A percentile compares a stretch with the other conserved stretches of the same genome.
These are phyloP conservation scores for Ophiostoma australiae DNA, from an alignment of 2,329 filamentous ascomycete genomes.

Conservation along the genomic window DNA sequence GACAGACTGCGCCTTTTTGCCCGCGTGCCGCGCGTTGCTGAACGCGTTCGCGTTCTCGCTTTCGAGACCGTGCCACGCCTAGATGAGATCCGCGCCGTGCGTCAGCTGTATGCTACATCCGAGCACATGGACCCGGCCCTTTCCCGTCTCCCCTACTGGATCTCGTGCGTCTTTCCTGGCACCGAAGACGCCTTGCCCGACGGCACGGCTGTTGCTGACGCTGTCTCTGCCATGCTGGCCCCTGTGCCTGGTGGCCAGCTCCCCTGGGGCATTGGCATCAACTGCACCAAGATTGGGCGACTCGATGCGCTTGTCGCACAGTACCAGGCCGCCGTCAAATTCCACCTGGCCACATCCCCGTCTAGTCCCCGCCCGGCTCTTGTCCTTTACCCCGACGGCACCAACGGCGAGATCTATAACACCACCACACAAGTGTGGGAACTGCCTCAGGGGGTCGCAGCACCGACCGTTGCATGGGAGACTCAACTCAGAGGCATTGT, in stretches of 20 bases:
- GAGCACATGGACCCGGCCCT: constrained; percentile 6
- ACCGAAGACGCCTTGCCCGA: neutral
- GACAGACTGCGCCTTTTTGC: neutral
- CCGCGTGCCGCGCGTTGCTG: neutral
- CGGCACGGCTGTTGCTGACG: neutral
- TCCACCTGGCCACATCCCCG: neutral
- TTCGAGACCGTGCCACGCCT: neutral
- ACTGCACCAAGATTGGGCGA: neutral
- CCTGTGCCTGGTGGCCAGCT: neutral
- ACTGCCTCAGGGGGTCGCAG: neutral
- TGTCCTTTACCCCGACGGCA: constrained; percentile 9
- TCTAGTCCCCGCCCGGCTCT: neutral
- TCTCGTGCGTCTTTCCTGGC: constrained; percentile 2
- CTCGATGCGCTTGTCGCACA: neutral
- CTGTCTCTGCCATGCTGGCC: neutral
- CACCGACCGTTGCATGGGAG: constrained; percentile 7
- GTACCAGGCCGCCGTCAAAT: neutral
- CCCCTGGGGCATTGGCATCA: constrained; percentile 9
- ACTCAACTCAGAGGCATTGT: neutral
- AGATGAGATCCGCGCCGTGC: neutral
- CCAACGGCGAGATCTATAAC: constrained; percentile 10
- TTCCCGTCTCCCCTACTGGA: constrained; percentile 1
- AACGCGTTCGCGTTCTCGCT: neutral
- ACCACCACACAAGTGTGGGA: constrained; percentile 6
- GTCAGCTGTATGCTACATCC: neutral